These are phyloP conservation scores for Zymoseptoria pseudotritici DNA, from an alignment of 2,329 filamentous ascomycete genomes.

Conservation along the genomic window DNA sequence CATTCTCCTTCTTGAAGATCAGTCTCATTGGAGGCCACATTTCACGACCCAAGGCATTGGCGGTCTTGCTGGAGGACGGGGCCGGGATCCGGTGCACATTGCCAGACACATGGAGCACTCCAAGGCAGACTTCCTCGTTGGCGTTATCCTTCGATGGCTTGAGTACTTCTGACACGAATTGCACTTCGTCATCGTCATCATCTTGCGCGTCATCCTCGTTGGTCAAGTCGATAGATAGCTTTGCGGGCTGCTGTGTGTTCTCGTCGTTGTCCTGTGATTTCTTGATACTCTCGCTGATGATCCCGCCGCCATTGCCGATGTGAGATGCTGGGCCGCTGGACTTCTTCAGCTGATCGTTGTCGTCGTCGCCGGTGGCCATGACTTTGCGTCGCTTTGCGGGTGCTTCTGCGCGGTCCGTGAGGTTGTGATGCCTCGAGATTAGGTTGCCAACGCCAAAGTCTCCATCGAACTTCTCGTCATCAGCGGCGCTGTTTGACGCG, in stretches of 20 bases:
- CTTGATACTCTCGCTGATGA: slow-evolving; percentile 60
- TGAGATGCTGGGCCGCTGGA: slow-evolving; percentile 40
- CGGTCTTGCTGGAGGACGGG: slow-evolving; percentile 3
- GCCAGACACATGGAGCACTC: slow-evolving; percentile 15
- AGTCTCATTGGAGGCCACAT: slow-evolving; percentile 70
- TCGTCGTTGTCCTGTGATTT: slow-evolving; percentile 46
- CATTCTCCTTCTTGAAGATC: slow-evolving; percentile 46
- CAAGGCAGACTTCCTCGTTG: slow-evolving; percentile 23
- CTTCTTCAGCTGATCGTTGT: slow-evolving; percentile 31
- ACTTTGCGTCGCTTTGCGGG: slow-evolving; percentile 53
- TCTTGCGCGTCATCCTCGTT: slow-evolving; percentile 34
- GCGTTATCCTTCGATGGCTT: not conserved
- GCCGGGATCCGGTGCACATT: slow-evolving; percentile 19
- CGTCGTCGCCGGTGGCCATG: slow-evolving; percentile 33
- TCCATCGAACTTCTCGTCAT: not conserved
- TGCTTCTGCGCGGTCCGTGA: slow-evolving; percentile 55
- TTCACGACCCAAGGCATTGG: slow-evolving; percentile 6
- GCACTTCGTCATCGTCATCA: slow-evolving; percentile 20
- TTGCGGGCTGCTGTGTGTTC: slow-evolving; percentile 20
- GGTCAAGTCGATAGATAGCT: slow-evolving; percentile 43
- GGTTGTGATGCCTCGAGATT: slow-evolving; percentile 69
- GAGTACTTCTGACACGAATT: slow-evolving; percentile 5
- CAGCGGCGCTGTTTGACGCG: not conserved
- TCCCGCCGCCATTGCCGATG: slow-evolving; percentile 47
- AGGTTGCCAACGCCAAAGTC: slow-evolving; percentile 48